These are phyloP conservation scores for Candida ipomoeae DNA, from an alignment of 805 yeast species.

Conservation along the genomic window DNA sequence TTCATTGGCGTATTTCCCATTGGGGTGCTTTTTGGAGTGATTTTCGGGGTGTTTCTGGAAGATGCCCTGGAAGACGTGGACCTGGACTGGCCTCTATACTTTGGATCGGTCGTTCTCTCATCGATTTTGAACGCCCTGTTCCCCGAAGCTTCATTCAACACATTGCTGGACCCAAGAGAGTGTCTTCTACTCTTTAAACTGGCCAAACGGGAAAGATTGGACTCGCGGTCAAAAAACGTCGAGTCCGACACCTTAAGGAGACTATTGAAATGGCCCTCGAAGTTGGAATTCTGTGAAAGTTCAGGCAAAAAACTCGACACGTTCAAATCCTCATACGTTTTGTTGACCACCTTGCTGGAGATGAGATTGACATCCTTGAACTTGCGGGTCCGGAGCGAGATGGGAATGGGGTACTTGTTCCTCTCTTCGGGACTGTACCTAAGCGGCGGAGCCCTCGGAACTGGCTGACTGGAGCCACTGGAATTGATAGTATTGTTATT, in stretches of 20 bases:
- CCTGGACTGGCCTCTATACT: no score
- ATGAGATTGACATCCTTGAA: constrained; percentile 41
- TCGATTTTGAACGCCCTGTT: not conserved
- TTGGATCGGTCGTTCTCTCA: no score
- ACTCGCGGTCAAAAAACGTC: constrained; percentile 1
- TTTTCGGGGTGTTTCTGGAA: no score
- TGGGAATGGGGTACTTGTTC: constrained; percentile 23
- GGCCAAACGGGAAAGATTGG: constrained; percentile 1
- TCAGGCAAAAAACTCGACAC: constrained; percentile 45
- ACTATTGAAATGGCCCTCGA: constrained; percentile 40
- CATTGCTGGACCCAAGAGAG: constrained; percentile 1
- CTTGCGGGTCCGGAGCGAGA: constrained; percentile 24
- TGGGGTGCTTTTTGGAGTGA: no score
- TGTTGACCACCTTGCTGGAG: constrained; percentile 40
- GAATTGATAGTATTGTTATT: not conserved
- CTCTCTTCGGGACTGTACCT: constrained; percentile 13
- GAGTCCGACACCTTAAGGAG: constrained; percentile 19
- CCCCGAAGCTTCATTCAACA: not conserved
- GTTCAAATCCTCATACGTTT: constrained; percentile 39
- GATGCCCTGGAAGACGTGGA: no score
- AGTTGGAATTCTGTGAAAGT: constrained; percentile 45
- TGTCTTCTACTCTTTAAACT: constrained; percentile 3
- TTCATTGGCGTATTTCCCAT: no score
- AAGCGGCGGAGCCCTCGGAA: not conserved
- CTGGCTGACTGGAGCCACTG: no score